Evolutionary conservation across 805 yeast species (phyloP), one percentile per base, ranked within the genome.

Genomic region (Blastobotrys parvus): DNA sequence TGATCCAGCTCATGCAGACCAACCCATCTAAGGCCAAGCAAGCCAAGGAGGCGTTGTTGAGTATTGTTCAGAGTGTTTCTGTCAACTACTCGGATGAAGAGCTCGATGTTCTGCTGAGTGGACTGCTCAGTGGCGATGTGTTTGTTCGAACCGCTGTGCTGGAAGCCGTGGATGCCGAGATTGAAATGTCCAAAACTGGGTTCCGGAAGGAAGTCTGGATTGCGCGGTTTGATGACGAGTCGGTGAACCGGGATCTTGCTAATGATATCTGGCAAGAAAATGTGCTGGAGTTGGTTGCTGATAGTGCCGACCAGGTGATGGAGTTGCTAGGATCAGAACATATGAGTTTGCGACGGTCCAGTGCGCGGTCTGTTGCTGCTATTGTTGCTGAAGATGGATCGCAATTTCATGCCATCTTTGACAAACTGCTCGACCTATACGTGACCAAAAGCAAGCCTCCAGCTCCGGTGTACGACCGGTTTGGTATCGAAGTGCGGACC

Each of bases 241-340:
- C 71, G 15, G 59, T 68, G 8, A 77, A 77, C 46, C 70, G 80
- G 3, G 80, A 76, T 20, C 54, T 81, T 15, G 96, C 97, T 0
- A 62, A 64, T 16, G 80, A 90, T 1, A 84, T 92, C 46, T 92
- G 97, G 97, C 73, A 76, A 27, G 95, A 88, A 51, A 85, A 78
- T 58, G 66, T 67, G 1, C 50, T 78, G 81, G 32, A n/a, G 46
- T 50, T 56, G n/a, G 56, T 82, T 34, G 65, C 70, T 3, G 53
- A 54, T 0, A 62, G 64, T 3, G 67, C 80, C 1, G 70, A 83
- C 0, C 46, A 54, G 13, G 29, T 39, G 19, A 69, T 87, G 39
- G 61, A 78, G 25, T 42, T 56, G 1, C 64, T 83, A 39, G 77
- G 70, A 19, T 70, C 71, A 42, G 56, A 57, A 17, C 84, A 83